Base-by-base conservation (phyloP, 768 basidiomycete genomes). In the Astraeus odoratus region DNA sequence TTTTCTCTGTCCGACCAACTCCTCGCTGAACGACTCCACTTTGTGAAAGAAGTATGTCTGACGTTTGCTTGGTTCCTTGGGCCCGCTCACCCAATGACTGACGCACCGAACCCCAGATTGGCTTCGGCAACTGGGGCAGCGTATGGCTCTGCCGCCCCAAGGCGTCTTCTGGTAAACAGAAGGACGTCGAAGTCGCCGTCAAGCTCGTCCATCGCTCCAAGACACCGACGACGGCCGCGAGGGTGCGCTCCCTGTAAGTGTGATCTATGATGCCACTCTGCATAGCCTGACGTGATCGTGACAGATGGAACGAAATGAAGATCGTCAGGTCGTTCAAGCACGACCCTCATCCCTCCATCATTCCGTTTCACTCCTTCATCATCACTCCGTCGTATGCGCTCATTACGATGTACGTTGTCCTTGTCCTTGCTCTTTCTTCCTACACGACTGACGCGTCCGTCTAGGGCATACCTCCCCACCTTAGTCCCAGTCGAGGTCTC, bases 261-360 rank as follows among this genome's bases (percentile, higher is more conserved):
- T 1, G 25, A 20, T 39, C 20, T 41, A 16, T 20, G 18, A 34
- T 30, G 43, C 37, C 37, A 46, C 34, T 39, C 9, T 19, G 8
- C 35, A 24, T 24, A 8, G 36, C 45, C 41, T 27, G 7, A 12
- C 41, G 44, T 48, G 15, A 19, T 12, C 18, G 31, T 1, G n/a
- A 26, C n/a, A 91, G 88, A 69, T 92, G 93, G 93, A 94, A 93
- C 59, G 93, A 97, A 71, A 94, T 94, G 92, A 95, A 95, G 75
- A 86, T 94, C 55, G 81, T 97, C 48, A 76, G 87, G 54, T 71
- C 81, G 9, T 80, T 97, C 64, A 86, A 86, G 68, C 67, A 80
- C 36, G 84, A 91, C 55, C 80, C 83, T 8, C 95, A 97, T 60
- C 93, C 92, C 0, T 87, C 88, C 49, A 85, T 98, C 65, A 86